Evolutionary conservation across 192 early-diverging fungal genomes (phyloP).

Genomic region (Backusella tuberculispora): DNA sequence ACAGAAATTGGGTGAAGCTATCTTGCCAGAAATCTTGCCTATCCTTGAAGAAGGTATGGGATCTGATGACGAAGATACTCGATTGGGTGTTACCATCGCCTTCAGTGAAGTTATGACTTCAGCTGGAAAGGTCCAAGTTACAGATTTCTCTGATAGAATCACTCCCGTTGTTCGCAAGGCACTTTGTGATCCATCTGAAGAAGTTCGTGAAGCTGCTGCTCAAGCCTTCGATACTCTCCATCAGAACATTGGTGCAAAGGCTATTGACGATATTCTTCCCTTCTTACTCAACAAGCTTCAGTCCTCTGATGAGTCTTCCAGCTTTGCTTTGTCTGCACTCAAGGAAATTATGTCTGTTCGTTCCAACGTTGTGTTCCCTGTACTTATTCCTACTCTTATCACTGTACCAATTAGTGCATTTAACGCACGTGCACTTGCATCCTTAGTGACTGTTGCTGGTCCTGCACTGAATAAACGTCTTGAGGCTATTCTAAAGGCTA

Average conservation of each 20-base stretch:
- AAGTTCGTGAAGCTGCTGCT: constrained; percentile 94
- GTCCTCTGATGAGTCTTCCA: constrained; percentile 55
- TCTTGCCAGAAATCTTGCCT: constrained; percentile 87
- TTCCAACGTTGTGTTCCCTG: constrained; percentile 97
- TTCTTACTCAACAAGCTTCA: constrained; percentile 80
- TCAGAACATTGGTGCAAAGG: constrained; percentile 87
- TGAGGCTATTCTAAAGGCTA: constrained; percentile 75
- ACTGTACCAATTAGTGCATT: constrained; percentile 85
- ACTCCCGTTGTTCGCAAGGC: constrained; percentile 83
- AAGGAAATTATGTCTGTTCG: constrained; percentile 98
- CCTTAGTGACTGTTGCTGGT: constrained; percentile 91
- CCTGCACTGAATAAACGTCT: constrained; percentile 82
- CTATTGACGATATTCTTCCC: constrained; percentile 94
- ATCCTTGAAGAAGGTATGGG: constrained; percentile 86
- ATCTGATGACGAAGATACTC: constrained; percentile 63
- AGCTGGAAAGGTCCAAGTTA: constrained; percentile 78
- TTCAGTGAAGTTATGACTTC: constrained; percentile 90
- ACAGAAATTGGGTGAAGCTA: constrained; percentile 89
- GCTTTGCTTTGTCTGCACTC: constrained; percentile 89
- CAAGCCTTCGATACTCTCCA: constrained; percentile 94
- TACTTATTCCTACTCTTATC: constrained; percentile 95
- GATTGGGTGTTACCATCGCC: constrained; percentile 94
- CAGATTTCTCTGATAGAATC: constrained; percentile 86
- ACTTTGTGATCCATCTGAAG: constrained; percentile 80
- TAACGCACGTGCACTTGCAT: constrained; percentile 88